Conservation (phyloP, 106 monocot genomes). For the Cymbidium sinense region DNA sequence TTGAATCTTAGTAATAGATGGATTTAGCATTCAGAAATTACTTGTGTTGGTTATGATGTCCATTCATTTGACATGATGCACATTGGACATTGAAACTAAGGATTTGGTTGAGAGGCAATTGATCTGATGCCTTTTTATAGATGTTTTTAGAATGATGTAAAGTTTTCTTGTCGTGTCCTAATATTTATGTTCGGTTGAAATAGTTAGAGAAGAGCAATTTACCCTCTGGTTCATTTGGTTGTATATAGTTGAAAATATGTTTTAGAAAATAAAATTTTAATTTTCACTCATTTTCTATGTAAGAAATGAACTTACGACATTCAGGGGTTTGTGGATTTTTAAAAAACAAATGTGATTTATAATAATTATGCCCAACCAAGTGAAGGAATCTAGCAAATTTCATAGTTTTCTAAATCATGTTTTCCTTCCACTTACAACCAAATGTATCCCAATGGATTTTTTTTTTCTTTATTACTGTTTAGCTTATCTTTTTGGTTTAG, state of each 20-base stretch:
- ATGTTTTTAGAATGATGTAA: background rate
- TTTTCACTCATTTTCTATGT: too few species aligned
- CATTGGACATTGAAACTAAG: background rate
- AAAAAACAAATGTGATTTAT: background rate
- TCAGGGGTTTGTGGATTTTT: background rate
- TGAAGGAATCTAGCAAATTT: too few species aligned
- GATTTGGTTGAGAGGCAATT: background rate
- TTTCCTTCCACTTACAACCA: too few species aligned
- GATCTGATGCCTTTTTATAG: background rate
- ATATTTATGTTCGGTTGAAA: background rate
- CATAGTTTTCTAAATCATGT: too few species aligned
- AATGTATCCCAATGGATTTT: too few species aligned
- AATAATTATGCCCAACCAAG: too few species aligned
- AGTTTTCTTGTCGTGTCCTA: background rate
- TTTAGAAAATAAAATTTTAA: too few species aligned
- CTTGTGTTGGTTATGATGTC: background rate
- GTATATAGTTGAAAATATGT: too few species aligned
- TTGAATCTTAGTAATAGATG: background rate
- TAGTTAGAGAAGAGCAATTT: background rate
- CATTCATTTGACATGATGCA: slow-evolving; percentile 1
- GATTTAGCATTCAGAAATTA: background rate
- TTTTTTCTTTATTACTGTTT: too few species aligned
- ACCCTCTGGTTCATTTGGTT: background rate
- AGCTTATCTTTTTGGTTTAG: too few species aligned
- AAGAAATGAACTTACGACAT: background rate